These are phyloP conservation scores for Heliamphora exappendiculata DNA, from an alignment of 148 eudicot genomes.

Conservation along the genomic window DNA sequence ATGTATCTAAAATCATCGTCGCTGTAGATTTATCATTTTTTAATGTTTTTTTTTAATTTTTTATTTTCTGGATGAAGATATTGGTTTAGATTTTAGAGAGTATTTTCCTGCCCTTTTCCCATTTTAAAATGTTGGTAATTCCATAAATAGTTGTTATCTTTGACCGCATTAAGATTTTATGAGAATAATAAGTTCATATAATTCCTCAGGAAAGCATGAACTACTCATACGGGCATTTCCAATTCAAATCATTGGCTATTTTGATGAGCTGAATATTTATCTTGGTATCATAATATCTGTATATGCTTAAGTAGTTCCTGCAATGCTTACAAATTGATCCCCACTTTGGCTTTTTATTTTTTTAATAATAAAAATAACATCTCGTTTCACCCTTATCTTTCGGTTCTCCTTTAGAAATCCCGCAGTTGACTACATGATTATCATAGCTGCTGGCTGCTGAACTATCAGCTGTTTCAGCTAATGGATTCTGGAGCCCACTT, in stretches of 20 bases:
- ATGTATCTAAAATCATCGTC: background rate
- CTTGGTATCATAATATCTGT: background rate
- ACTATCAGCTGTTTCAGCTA: background rate
- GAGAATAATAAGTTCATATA: background rate
- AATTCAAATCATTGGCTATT: background rate
- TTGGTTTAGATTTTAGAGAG: background rate
- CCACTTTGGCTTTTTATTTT: background rate
- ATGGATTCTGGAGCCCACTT: background rate
- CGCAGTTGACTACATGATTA: background rate
- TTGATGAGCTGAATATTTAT: background rate
- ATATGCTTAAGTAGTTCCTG: background rate
- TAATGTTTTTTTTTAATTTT: background rate
- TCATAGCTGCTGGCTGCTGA: constrained; percentile 5
- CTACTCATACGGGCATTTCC: background rate
- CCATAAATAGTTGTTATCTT: background rate
- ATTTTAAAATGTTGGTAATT: background rate
- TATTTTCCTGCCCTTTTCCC: background rate
- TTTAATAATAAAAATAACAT: background rate
- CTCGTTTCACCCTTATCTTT: background rate
- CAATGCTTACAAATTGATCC: background rate
- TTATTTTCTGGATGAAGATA: background rate
- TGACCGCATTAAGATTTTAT: too few relatives aligned
- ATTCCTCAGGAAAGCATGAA: constrained; percentile 6
- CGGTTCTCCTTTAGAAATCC: background rate
- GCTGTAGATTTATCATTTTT: background rate